Percentiles rank a stretch among this genome's conserved stretches.
Conservation (phyloP, 202 grass and related monocot genomes). For the Brachypodium distachyon region DNA sequence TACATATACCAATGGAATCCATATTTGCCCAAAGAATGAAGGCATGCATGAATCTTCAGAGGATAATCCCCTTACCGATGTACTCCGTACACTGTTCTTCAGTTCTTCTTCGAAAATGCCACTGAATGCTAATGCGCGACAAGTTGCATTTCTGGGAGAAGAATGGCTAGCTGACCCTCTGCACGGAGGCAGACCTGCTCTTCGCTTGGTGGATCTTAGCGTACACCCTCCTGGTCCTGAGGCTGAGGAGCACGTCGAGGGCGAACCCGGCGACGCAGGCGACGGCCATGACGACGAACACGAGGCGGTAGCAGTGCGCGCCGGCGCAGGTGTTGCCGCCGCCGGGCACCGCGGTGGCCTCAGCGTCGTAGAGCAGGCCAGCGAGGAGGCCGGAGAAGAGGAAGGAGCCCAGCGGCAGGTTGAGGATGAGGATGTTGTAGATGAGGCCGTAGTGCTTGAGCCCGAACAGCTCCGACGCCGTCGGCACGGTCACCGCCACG, state of each 20-base stretch:
- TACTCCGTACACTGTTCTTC: too few species aligned
- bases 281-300: conserved; percentile 71
- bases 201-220: conserved; percentile 74
- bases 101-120: not conserved
- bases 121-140: not conserved
- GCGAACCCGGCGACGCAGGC: conserved; percentile 58
- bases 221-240: conserved; percentile 68
- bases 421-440: conserved; percentile 98
- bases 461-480: conserved; percentile 88
- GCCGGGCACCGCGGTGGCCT: conserved; percentile 58
- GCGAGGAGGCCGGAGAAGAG: conserved; percentile 96
- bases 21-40: conserved; percentile 22
- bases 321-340: conserved; percentile 88
- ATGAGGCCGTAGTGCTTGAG: conserved; percentile 95
- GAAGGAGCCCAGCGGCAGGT: conserved; percentile 90
- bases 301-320: conserved; percentile 81
- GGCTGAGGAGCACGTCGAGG: conserved; percentile 60
- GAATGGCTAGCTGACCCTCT: conserved; percentile 16
- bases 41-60: too few species aligned
- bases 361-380: conserved; percentile 73
- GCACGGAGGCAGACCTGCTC: conserved; percentile 16
- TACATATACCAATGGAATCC: conserved; percentile 5
- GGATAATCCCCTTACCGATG: conserved; percentile 19
- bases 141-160: not conserved
- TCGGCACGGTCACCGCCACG: conserved; percentile 73